Evolutionary conservation across 768 basidiomycete genomes (phyloP).

Genomic region (Sarcodon aspratus): DNA sequence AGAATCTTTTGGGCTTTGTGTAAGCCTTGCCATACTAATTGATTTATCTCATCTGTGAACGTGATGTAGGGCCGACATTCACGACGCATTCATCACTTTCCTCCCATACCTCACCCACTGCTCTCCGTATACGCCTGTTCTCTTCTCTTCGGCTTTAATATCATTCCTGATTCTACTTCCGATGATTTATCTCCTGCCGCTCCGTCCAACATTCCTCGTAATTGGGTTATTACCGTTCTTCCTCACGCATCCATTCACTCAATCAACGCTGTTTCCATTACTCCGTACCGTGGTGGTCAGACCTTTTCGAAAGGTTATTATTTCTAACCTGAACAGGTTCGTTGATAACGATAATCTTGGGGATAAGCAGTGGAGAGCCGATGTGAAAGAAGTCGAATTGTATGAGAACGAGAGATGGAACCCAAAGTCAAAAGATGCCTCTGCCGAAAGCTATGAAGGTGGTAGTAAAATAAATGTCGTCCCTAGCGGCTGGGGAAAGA

Average conservation of each 20-base stretch:
- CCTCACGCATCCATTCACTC: constrained; percentile 38
- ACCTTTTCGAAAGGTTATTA: constrained; percentile 6
- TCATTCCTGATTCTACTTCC: constrained; percentile 24
- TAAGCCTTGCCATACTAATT: constrained; percentile 24
- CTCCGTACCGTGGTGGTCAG: constrained; percentile 13
- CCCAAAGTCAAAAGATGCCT: neutral
- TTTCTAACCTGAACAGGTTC: constrained; percentile 17
- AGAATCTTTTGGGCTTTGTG: constrained; percentile 84
- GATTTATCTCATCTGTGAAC: neutral
- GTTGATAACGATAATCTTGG: constrained; percentile 57
- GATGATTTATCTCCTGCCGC: constrained; percentile 20
- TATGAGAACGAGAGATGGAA: constrained; percentile 73
- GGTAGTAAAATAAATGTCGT: constrained; percentile 1
- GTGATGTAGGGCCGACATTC: constrained; percentile 41
- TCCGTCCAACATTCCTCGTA: constrained; percentile 35
- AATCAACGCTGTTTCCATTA: constrained; percentile 16
- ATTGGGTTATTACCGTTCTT: constrained; percentile 40
- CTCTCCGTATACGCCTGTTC: constrained; percentile 40
- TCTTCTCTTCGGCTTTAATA: constrained; percentile 37
- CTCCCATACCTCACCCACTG: constrained; percentile 37
- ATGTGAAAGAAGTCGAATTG: constrained; percentile 58
- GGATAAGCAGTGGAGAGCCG: constrained; percentile 52
- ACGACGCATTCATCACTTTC: constrained; percentile 42
- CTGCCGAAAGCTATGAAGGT: neutral
- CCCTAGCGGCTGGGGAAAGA: constrained; percentile 23